Conservation (phyloP, 257 asterid species). For the Fraxinus quadrangulata region DNA sequence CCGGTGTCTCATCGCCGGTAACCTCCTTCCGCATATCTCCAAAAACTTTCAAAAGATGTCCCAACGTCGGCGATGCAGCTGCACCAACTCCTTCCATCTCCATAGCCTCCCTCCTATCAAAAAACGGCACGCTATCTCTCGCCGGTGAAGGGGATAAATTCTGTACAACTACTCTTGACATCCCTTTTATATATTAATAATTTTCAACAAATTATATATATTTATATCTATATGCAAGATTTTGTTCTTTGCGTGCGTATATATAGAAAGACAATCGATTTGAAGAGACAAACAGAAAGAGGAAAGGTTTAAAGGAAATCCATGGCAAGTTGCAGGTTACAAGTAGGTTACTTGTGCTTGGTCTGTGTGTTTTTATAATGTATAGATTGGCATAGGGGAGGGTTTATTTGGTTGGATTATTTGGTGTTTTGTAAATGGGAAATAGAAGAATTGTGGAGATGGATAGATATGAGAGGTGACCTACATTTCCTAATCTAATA, state of each 20-base stretch:
- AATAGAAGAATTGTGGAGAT: constrained; percentile 27
- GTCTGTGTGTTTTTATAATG: background rate
- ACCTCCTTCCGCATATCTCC: constrained; percentile 60
- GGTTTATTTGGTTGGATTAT: constrained; percentile 20
- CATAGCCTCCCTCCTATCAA: constrained; percentile 19
- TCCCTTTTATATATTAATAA: background rate
- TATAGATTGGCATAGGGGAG: background rate
- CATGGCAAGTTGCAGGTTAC: constrained; percentile 22
- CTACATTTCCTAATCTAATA: constrained; percentile 59
- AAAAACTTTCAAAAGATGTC: constrained; percentile 47
- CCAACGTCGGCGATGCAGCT: constrained; percentile 41
- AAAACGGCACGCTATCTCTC: constrained; percentile 31
- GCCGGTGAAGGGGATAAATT: constrained; percentile 29
- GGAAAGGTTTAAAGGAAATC: constrained; percentile 7
- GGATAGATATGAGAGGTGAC: constrained; percentile 48
- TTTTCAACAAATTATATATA: background rate
- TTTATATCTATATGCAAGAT: background rate
- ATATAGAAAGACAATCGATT: background rate
- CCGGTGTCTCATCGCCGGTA: constrained; percentile 81
- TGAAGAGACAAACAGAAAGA: background rate
- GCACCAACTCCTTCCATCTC: constrained; percentile 23
- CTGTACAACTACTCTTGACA: constrained; percentile 39
- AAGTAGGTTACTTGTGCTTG: constrained; percentile 42
- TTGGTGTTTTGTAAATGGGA: constrained; percentile 15
- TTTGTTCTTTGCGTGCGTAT: too few species aligned